Conservation (phyloP, 768 basidiomycete species). For the Clathrus columnatus region DNA sequence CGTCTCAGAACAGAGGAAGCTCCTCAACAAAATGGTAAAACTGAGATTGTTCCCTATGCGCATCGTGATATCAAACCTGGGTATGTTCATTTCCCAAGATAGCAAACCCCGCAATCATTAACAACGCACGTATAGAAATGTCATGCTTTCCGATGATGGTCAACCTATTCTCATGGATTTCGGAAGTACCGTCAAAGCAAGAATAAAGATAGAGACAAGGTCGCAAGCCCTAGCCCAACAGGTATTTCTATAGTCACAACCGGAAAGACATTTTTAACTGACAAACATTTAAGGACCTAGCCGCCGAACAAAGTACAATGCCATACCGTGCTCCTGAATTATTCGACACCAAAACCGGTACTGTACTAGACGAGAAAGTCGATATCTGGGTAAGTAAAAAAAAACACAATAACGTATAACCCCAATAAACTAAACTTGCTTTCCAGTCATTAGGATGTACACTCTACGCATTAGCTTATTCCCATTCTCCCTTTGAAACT, state of each 20-base stretch:
- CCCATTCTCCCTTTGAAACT: constrained; percentile 94
- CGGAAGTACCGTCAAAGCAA: constrained; percentile 82
- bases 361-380: constrained; percentile 83
- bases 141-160: constrained; percentile 95
- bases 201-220: constrained; percentile 72
- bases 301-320: constrained; percentile 98
- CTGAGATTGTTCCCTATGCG: constrained; percentile 77
- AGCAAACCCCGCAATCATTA: too few species aligned
- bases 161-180: constrained; percentile 95
- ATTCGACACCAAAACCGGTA: constrained; percentile 93
- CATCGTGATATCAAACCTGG: constrained; percentile 96
- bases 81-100: constrained; percentile 38
- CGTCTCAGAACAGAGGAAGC: constrained; percentile 12
- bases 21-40: constrained; percentile 32
- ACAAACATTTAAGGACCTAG: constrained; percentile 56
- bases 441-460: constrained; percentile 89
- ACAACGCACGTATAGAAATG: too few species aligned
- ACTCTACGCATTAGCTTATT: constrained; percentile 88
- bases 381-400: constrained; percentile 83
- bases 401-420: not conserved
- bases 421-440: constrained; percentile 10
- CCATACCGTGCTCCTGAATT: constrained; percentile 96
- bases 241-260: constrained; percentile 27
- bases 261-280: not conserved
- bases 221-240: constrained; percentile 87